Evolutionary conservation across 1,284 basidiomycete species (phyloP).

Genomic region (Inonotus obliquus): DNA sequence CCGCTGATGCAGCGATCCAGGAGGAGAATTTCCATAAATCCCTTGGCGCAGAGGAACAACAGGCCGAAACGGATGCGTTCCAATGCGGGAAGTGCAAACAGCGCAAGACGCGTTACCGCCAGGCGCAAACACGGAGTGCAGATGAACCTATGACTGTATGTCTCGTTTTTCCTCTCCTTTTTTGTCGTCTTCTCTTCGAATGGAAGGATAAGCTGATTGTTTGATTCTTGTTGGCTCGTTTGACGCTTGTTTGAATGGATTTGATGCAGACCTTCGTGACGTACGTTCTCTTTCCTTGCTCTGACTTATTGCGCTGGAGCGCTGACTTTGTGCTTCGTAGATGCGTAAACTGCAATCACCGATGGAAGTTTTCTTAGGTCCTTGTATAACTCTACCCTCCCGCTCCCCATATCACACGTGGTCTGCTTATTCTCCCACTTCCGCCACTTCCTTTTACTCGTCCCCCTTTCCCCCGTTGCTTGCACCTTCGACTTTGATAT

Average conservation of each 20-base stretch:
- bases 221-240: no score
- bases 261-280: conserved; percentile 52
- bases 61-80: conserved; percentile 98
- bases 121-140: conserved; percentile 91
- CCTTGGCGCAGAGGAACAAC: conserved; percentile 82
- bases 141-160: conserved; percentile 96
- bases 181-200: background rate
- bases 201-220: no score
- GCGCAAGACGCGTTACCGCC: conserved; percentile 89
- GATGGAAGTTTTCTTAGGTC: conserved; percentile 17
- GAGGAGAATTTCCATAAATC: conserved; percentile 91
- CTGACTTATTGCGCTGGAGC: background rate
- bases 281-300: conserved; percentile 33
- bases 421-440: background rate
- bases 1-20: conserved; percentile 77
- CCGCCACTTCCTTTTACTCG: background rate
- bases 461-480: background rate
- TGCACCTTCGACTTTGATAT: background rate
- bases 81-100: conserved; percentile 91
- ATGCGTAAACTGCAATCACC: conserved; percentile 16
- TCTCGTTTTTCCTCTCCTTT: conserved; percentile 24
- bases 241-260: background rate
- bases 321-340: background rate
- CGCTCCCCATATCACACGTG: background rate
- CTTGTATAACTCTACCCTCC: no score